phyloP scores from a whole-genome alignment of 371 early-diverging fungal genomes.

The Mortierella sp. region DNA sequence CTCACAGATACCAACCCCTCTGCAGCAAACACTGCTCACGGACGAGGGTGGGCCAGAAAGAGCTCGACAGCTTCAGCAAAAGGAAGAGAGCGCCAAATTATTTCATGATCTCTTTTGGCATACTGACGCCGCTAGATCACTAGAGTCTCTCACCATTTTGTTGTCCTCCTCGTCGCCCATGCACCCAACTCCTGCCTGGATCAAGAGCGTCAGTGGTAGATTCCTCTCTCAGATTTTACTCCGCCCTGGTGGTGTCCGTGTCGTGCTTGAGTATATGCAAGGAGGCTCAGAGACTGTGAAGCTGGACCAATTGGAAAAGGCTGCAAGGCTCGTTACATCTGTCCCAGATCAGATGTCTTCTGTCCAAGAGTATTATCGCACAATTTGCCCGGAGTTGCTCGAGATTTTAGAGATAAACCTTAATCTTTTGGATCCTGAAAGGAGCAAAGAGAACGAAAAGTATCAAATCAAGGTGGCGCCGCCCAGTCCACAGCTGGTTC shows the following conservation, averaged over 20 bases:
- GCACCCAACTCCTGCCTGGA: constrained; percentile 73
- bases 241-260: constrained; percentile 70
- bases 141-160: constrained; percentile 74
- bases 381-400: constrained; percentile 69
- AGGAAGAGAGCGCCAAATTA: constrained; percentile 57
- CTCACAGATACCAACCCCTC: neutral
- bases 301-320: constrained; percentile 70
- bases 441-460: neutral
- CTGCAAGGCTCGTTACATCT: constrained; percentile 73
- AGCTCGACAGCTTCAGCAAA: constrained; percentile 21
- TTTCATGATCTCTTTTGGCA: constrained; percentile 59
- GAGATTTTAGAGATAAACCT: constrained; percentile 47
- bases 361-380: constrained; percentile 69
- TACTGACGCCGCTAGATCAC: constrained; percentile 65
- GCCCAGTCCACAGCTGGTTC: constrained; percentile 48
- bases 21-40: neutral
- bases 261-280: constrained; percentile 74
- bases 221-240: constrained; percentile 74
- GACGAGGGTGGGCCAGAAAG: constrained; percentile 12
- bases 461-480: constrained; percentile 13
- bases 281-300: constrained; percentile 62
- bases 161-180: constrained; percentile 65
- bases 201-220: constrained; percentile 71
- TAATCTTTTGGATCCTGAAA: constrained; percentile 4
- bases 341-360: constrained; percentile 74